Percentiles rank a stretch among this genome's conserved stretches.
phyloP scores from a whole-genome alignment of 2,329 filamentous ascomycete genomes.

The Penicillium italicum region DNA sequence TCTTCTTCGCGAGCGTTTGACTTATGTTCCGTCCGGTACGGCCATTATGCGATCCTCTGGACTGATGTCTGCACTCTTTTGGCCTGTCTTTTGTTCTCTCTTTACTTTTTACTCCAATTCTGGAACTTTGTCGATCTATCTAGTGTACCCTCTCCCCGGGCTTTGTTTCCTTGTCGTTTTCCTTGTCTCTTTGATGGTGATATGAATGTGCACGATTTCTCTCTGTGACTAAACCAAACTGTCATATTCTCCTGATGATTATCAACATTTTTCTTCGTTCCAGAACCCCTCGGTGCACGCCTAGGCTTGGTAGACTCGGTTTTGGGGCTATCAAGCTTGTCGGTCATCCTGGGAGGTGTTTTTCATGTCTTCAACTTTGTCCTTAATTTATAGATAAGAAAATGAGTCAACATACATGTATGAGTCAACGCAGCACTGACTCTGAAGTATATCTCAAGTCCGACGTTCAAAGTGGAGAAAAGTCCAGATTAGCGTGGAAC shows the following conservation, averaged over 20 bases:
- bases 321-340: background rate
- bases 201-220: conserved; percentile 27
- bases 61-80: conserved; percentile 7
- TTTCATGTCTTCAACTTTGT: background rate
- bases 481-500: background rate
- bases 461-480: background rate
- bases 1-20: conserved; percentile 7
- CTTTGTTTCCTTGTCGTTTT: conserved; percentile 14
- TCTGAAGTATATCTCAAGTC: background rate
- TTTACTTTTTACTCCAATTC: conserved; percentile 12
- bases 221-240: conserved; percentile 12
- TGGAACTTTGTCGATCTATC: conserved; percentile 16
- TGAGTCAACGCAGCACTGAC: background rate
- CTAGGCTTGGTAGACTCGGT: background rate
- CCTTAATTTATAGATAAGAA: no score
- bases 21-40: conserved; percentile 23
- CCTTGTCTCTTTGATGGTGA: conserved; percentile 26
- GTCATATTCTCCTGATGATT: conserved; percentile 1
- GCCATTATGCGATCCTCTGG: conserved; percentile 16
- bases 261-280: background rate
- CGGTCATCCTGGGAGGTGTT: background rate
- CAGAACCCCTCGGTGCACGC: background rate
- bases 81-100: conserved; percentile 8
- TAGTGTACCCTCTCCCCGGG: conserved; percentile 1
- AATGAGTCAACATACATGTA: background rate